Conservation (phyloP, 352 stramenopile species). For the Saprolegnia diclina region DNA sequence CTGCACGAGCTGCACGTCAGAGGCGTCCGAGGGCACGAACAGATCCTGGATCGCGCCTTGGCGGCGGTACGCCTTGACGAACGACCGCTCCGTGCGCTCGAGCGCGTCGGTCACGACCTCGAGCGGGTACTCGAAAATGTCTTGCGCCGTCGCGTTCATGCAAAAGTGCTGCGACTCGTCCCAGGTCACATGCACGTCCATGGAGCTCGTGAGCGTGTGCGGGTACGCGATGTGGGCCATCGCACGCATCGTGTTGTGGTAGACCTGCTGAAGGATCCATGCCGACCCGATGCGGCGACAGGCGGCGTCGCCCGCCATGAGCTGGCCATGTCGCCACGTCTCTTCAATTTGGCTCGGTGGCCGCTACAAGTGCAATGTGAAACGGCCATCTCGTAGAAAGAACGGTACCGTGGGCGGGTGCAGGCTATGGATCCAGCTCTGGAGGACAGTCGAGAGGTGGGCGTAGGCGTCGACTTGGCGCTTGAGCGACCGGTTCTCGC, state of each 20-base stretch:
- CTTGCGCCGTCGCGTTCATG: not conserved
- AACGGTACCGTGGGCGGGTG: not conserved
- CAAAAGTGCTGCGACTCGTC: slow-evolving; percentile 2
- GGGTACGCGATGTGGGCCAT: slow-evolving; percentile 3
- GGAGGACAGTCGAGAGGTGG: not conserved
- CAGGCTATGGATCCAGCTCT: slow-evolving; percentile 1
- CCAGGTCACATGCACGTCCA: not conserved
- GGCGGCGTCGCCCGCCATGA: not conserved
- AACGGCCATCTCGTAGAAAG: not conserved
- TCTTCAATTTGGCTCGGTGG: slow-evolving; percentile 1
- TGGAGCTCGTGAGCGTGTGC: not conserved
- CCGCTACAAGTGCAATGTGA: not conserved
- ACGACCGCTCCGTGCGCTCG: slow-evolving; percentile 2
- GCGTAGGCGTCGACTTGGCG: not conserved
- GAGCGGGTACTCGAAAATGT: not conserved
- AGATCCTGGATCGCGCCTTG: not conserved
- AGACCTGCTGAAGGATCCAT: slow-evolving; percentile 23
- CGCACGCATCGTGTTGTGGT: slow-evolving; percentile 24
- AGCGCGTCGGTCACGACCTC: slow-evolving; percentile 2
- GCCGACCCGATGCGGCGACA: not conserved
- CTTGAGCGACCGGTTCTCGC: slow-evolving; percentile 16
- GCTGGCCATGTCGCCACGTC: slow-evolving; percentile 7
- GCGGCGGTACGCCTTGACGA: slow-evolving; percentile 1
- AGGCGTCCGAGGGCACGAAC: not conserved
- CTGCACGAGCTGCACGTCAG: slow-evolving; percentile 5